These are phyloP conservation scores for Phyllosticta citriasiana DNA, from an alignment of 2,329 filamentous ascomycete genomes.

Conservation along the genomic window DNA sequence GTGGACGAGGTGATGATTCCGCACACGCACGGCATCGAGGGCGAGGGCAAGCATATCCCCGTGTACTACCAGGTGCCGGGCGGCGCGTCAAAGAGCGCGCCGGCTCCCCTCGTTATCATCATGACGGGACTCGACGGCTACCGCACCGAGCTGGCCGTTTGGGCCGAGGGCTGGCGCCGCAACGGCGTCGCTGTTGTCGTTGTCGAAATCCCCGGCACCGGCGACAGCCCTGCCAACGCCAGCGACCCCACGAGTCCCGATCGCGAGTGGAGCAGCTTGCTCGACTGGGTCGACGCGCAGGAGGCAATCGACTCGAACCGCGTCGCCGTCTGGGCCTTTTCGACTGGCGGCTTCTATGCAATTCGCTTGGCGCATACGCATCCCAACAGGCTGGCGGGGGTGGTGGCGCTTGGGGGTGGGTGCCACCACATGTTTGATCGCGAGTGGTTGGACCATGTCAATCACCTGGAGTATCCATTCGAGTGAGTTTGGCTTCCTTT, in stretches of 20 bases:
- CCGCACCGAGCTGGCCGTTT: slow-evolving; percentile 45
- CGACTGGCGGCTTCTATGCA: slow-evolving; percentile 50
- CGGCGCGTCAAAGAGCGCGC: slow-evolving; percentile 30
- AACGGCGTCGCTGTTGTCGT: slow-evolving; percentile 41
- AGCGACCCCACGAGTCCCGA: slow-evolving; percentile 41
- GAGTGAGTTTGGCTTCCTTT: slow-evolving; percentile 27
- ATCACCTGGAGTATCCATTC: slow-evolving; percentile 51
- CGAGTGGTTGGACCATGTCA: slow-evolving; percentile 45
- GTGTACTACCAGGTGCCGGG: slow-evolving; percentile 55
- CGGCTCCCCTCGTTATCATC: slow-evolving; percentile 44
- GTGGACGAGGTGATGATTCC: slow-evolving; percentile 53
- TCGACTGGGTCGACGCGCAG: slow-evolving; percentile 44
- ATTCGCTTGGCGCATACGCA: slow-evolving; percentile 50
- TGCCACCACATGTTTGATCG: slow-evolving; percentile 49
- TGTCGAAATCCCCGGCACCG: slow-evolving; percentile 49
- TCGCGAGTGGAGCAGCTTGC: slow-evolving; percentile 42
- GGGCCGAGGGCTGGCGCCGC: slow-evolving; percentile 41
- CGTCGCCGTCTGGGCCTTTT: slow-evolving; percentile 46
- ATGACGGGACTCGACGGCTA: slow-evolving; percentile 52
- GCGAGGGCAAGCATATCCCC: slow-evolving; percentile 49
- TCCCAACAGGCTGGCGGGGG: slow-evolving; percentile 38
- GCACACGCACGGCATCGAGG: slow-evolving; percentile 40
- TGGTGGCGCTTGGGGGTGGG: slow-evolving; percentile 46
- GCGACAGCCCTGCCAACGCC: slow-evolving; percentile 43
- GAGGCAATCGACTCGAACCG: slow-evolving; percentile 38